phyloP scores from a whole-genome alignment of 2,329 filamentous ascomycete species.

The Hypoxylon rubiginosum region DNA sequence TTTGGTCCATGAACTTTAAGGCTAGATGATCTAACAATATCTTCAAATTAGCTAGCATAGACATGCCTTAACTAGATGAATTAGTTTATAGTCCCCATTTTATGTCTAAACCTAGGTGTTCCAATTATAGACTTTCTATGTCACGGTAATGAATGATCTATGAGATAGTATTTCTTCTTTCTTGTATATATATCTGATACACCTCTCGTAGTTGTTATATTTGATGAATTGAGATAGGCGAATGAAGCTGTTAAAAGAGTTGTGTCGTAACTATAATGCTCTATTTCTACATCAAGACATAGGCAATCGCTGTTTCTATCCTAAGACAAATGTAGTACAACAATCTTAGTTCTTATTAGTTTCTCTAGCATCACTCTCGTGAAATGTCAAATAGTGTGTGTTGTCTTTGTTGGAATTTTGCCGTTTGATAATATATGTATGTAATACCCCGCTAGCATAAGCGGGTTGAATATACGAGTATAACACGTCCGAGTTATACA shows the following conservation, averaged over 20 bases:
- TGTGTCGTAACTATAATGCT: neutral
- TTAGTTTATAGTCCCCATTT: too few species aligned
- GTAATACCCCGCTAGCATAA: neutral
- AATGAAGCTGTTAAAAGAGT: neutral
- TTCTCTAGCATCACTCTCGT: neutral
- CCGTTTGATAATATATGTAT: neutral
- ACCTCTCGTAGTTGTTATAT: neutral
- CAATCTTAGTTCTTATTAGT: neutral
- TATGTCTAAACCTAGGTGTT: too few species aligned
- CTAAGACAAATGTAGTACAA: neutral
- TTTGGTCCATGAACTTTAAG: too few species aligned
- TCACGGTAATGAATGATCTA: too few species aligned
- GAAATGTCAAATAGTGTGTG: neutral
- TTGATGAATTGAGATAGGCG: neutral
- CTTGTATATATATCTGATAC: too few species aligned
- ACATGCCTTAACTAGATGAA: too few species aligned
- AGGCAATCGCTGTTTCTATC: neutral
- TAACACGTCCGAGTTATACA: constrained; percentile 2
- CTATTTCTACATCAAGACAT: neutral
- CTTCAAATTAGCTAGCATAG: too few species aligned
- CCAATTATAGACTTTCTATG: too few species aligned
- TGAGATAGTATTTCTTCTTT: too few species aligned
- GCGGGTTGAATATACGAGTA: constrained; percentile 14
- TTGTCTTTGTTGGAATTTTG: neutral
- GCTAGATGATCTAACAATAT: too few species aligned